Evolutionary conservation across 352 stramenopile species (phyloP), one percentile per base, ranked within the genome.

Genomic region (Nothophytophthora sp.): DNA sequence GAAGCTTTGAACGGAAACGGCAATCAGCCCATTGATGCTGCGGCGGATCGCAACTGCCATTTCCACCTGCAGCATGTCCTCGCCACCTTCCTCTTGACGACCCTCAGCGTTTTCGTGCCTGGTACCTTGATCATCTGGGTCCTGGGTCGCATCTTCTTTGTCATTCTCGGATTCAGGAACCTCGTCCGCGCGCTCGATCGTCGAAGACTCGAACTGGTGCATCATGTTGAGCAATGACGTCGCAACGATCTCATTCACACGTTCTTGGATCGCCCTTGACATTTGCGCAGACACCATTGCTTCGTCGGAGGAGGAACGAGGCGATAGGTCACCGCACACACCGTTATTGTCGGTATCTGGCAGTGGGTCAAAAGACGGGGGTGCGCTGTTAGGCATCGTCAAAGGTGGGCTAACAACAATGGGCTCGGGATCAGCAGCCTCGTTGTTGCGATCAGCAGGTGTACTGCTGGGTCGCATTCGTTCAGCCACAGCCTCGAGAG

Each of bases 261-360:
- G 72, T 29, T 69, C 55, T 34, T 55, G 60, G 50, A 78, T 70
- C 6, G 70, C 60, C 32, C 67, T 65, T 24, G 67, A 56, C 63
- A 78, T 70, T 51, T 69, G 57, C 4, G 66, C 52, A 4, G 63
- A 69, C 44, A 77, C 42, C 18, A 11, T 47, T 60, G 49, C 13
- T 53, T 41, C 18, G 16, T 10, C 29, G 9, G 12, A 15, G 38
- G 15, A 29, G 41, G 23, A 28, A 37, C 22, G 11, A 36, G 40
- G 18, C 41, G 29, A 34, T 55, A 41, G 3, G 6, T 50, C 50
- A 38, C n/a, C 18, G 11, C 30, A 43, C 25, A 39, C 6, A 40
- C 54, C 43, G 23, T 66, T 61, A 38, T 66, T 55, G 33, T 41
- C 24, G 18, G 32, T 20, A 11, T 40, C n/a, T 25, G 22, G 24